A percentile compares a stretch with the other conserved stretches of the same genome.
Conservation (phyloP, 495 filamentous ascomycete genomes). For the Xylaria longipes region DNA sequence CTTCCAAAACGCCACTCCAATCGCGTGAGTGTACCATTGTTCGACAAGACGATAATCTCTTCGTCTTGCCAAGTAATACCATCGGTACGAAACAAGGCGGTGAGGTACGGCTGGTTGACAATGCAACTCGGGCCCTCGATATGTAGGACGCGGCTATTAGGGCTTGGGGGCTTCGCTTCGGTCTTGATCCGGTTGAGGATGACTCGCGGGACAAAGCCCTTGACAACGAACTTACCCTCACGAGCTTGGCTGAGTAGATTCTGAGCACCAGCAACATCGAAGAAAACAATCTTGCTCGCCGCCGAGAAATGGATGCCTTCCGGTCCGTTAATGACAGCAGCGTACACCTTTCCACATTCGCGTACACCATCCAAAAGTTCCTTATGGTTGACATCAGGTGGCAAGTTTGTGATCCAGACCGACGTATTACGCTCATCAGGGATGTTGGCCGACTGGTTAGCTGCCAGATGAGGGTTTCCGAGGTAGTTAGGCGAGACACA, state of each 20-base stretch:
- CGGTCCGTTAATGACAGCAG: conserved; percentile 24
- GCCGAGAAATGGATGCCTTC: background rate
- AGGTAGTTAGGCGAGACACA: conserved; percentile 12
- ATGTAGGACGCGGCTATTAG: conserved; percentile 19
- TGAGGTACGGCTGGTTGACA: conserved; percentile 17
- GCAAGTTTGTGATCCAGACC: conserved; percentile 26
- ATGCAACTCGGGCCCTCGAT: conserved; percentile 22
- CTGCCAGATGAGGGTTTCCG: background rate
- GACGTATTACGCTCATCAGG: conserved; percentile 21
- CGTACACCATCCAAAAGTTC: conserved; percentile 16
- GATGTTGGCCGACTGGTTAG: conserved; percentile 27
- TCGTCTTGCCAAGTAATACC: conserved; percentile 24
- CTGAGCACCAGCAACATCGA: conserved; percentile 26
- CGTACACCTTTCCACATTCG: conserved; percentile 24
- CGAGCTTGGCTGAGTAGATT: conserved; percentile 18
- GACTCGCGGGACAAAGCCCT: background rate
- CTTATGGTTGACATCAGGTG: conserved; percentile 3
- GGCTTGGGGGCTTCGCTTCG: background rate
- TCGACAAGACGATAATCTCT: conserved; percentile 1
- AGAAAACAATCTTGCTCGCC: conserved; percentile 27
- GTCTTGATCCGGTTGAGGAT: conserved; percentile 19
- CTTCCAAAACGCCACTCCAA: conserved; percentile 31
- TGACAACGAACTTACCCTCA: background rate
- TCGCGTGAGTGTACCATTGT: background rate
- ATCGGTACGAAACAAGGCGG: background rate